Conservation (phyloP, 2,329 filamentous ascomycete species). For the Didymella sp. region DNA sequence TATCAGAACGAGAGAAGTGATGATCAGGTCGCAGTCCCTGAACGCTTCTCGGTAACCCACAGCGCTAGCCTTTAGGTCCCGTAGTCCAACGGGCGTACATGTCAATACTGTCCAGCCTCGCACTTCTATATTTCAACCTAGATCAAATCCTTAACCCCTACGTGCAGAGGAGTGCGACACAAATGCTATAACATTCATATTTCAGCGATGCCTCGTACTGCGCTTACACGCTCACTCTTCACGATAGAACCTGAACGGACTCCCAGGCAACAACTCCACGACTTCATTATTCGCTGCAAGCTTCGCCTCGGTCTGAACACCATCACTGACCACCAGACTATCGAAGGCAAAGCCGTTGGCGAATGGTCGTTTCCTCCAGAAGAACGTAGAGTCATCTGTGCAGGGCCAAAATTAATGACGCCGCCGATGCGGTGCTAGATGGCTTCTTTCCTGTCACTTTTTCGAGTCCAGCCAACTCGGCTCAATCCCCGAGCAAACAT, state of each 20-base stretch:
- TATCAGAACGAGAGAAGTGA: not conserved
- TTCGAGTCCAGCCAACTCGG: constrained; percentile 59
- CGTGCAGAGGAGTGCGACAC: not conserved
- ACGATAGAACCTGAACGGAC: not conserved
- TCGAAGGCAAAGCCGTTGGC: not conserved
- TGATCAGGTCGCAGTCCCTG: not conserved
- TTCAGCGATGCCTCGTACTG: not conserved
- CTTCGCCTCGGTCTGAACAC: not conserved
- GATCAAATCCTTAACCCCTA: not conserved
- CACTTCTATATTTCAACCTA: too few species aligned
- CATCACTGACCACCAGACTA: not conserved
- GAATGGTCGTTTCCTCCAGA: not conserved
- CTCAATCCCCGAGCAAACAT: constrained; percentile 56
- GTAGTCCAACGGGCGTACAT: constrained; percentile 1
- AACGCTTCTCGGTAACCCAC: not conserved
- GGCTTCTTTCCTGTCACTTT: not conserved
- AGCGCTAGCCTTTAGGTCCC: constrained; percentile 5
- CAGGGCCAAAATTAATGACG: not conserved
- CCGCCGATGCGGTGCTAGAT: not conserved
- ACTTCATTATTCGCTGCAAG: not conserved
- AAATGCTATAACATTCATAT: not conserved
- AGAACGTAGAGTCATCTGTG: not conserved
- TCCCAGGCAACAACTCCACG: not conserved
- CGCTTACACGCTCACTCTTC: not conserved
- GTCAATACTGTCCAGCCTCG: not conserved